Conservation (phyloP, 495 filamentous ascomycete species). For the Tuber magnatum region DNA sequence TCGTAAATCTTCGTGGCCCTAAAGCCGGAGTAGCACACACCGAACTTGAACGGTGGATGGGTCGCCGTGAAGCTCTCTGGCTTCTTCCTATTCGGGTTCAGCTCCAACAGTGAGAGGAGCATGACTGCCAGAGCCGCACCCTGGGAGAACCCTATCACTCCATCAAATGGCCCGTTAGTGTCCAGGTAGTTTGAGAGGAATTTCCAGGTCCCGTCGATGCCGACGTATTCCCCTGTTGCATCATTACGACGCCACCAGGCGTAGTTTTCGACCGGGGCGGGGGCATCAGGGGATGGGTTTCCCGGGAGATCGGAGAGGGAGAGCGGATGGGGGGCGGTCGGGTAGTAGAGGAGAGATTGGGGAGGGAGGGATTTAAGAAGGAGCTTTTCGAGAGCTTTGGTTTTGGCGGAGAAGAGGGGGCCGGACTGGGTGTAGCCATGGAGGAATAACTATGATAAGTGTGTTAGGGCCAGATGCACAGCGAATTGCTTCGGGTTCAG, state of each 20-base stretch:
- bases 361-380: constrained; percentile 64
- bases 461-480: neutral
- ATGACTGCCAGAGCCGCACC: constrained; percentile 44
- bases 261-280: constrained; percentile 46
- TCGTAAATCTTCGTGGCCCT: constrained; percentile 58
- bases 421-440: constrained; percentile 88
- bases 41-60: constrained; percentile 66
- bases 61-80: constrained; percentile 43
- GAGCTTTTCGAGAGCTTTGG: constrained; percentile 72
- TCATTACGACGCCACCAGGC: constrained; percentile 79
- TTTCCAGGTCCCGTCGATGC: constrained; percentile 57
- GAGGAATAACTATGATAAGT: constrained; percentile 43
- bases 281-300: constrained; percentile 25
- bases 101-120: constrained; percentile 63
- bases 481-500: neutral
- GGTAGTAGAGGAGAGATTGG: constrained; percentile 50
- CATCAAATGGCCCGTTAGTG: constrained; percentile 43
- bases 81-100: constrained; percentile 40
- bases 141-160: constrained; percentile 44
- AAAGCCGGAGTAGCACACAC: constrained; percentile 73
- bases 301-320: constrained; percentile 64
- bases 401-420: constrained; percentile 78
- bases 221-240: constrained; percentile 53
- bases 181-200: constrained; percentile 54
- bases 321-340: constrained; percentile 47